Conservation (phyloP, 331 rosid species). For the Malus hybrid region DNA sequence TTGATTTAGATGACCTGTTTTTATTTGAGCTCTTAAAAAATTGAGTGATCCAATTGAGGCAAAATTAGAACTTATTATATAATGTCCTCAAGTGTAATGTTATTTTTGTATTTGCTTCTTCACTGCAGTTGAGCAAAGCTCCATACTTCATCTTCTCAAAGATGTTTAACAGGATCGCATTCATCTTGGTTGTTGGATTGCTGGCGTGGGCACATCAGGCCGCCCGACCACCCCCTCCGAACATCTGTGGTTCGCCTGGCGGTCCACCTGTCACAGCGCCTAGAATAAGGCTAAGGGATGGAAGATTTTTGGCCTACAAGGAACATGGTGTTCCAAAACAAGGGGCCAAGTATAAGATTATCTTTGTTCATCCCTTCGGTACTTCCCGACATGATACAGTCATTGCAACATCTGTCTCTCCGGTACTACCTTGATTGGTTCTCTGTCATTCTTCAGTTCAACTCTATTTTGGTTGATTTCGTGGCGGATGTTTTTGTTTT, state of each 20-base stretch:
- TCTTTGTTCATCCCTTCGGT: constrained; percentile 25
- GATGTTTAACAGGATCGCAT: constrained; percentile 14
- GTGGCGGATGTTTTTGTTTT: neutral
- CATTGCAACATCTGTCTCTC: constrained; percentile 6
- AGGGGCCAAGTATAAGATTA: constrained; percentile 25
- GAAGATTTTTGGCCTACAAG: constrained; percentile 36
- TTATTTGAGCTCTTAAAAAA: neutral
- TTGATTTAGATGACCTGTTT: neutral
- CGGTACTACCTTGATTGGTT: neutral
- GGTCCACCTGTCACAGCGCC: constrained; percentile 31
- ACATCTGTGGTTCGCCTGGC: constrained; percentile 16
- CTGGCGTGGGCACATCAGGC: constrained; percentile 16
- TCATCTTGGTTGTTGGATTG: constrained; percentile 12
- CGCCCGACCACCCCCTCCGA: constrained; percentile 24
- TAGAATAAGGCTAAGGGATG: constrained; percentile 35
- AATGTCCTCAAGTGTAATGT: neutral
- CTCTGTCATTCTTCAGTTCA: no score
- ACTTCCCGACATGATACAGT: constrained; percentile 21
- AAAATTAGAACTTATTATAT: neutral
- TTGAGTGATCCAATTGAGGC: neutral
- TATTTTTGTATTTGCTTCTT: neutral
- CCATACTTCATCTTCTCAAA: neutral
- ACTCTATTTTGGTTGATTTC: neutral
- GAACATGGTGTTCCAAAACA: constrained; percentile 29
- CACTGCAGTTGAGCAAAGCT: neutral